Conservation (phyloP, 1,284 basidiomycete genomes). For the Mycena sp. region DNA sequence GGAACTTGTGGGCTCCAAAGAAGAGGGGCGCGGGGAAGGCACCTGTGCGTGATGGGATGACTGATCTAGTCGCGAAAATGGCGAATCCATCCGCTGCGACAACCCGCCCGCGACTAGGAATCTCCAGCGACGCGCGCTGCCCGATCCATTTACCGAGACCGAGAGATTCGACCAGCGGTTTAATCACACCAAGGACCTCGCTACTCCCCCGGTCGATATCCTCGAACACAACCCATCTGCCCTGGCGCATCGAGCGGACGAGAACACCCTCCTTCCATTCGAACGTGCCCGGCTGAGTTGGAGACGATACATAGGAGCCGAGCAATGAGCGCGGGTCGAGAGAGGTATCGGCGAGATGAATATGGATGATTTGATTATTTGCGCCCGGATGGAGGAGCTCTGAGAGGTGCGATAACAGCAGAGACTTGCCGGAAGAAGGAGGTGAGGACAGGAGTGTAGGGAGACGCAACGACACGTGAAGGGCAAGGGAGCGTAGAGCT, state of each 20-base stretch:
- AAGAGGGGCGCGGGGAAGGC: slow-evolving; percentile 62
- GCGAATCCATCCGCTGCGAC: slow-evolving; percentile 80
- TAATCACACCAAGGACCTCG: slow-evolving; percentile 87
- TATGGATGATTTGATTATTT: slow-evolving; percentile 75
- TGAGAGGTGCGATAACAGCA: slow-evolving; percentile 84
- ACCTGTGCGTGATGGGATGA: slow-evolving; percentile 51
- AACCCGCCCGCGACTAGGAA: slow-evolving; percentile 76
- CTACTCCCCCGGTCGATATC: slow-evolving; percentile 91
- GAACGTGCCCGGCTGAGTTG: slow-evolving; percentile 88
- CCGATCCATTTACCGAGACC: slow-evolving; percentile 81
- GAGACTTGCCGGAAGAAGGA: slow-evolving; percentile 91
- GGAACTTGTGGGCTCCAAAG: slow-evolving; percentile 85
- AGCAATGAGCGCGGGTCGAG: slow-evolving; percentile 95
- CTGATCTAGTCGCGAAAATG: slow-evolving; percentile 84
- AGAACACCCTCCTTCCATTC: slow-evolving; percentile 98
- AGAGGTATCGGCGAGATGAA: slow-evolving; percentile 94
- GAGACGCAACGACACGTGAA: slow-evolving; percentile 72
- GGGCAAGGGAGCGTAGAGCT: slow-evolving; percentile 72
- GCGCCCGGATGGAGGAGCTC: slow-evolving; percentile 66
- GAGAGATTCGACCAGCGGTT: slow-evolving; percentile 87
- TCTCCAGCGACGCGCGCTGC: slow-evolving; percentile 70
- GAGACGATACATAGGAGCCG: slow-evolving; percentile 93
- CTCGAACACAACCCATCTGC: slow-evolving; percentile 94
- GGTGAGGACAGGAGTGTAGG: slow-evolving; percentile 90
- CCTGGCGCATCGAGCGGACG: slow-evolving; percentile 89